Evolutionary conservation across 2,329 filamentous ascomycete genomes (phyloP).

Genomic region (Colletotrichum coccodes): DNA sequence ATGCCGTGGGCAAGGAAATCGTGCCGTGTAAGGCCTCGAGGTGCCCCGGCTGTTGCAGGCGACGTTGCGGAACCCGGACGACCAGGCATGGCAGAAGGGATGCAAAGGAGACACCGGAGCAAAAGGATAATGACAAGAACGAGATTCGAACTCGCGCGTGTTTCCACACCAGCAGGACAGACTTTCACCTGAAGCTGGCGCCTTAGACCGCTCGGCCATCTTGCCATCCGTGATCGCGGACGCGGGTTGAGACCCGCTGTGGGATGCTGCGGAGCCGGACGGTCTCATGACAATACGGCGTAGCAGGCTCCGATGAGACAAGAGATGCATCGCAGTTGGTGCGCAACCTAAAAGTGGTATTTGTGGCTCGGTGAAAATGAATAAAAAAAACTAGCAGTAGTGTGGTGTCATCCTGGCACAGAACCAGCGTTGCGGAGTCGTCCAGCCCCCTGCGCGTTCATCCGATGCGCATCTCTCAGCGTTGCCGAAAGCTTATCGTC

Average conservation of each 20-base stretch:
- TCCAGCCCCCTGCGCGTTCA: neutral
- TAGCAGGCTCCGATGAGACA: neutral
- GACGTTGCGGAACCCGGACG: too few relatives aligned
- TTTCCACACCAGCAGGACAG: constrained; percentile 23
- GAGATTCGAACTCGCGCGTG: constrained; percentile 29
- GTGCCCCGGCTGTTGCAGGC: too few relatives aligned
- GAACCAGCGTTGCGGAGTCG: neutral
- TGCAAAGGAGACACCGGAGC: too few relatives aligned
- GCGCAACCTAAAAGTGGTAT: neutral
- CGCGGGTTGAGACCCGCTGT: neutral
- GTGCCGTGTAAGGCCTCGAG: too few relatives aligned
- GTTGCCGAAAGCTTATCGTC: neutral
- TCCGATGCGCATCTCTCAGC: neutral
- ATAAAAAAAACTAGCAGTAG: neutral
- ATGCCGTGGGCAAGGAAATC: too few relatives aligned
- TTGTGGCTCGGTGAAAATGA: neutral
- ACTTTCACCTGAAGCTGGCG: constrained; percentile 22
- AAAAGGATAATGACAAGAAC: constrained; percentile 26
- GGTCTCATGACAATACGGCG: neutral
- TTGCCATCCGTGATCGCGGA: constrained; percentile 4
- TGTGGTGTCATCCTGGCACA: neutral
- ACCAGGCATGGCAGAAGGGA: too few relatives aligned
- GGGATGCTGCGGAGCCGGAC: too few relatives aligned
- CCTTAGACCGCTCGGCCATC: constrained; percentile 31
- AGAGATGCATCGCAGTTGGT: neutral